A percentile compares a stretch with the other conserved stretches of the same genome.
phyloP scores from a whole-genome alignment of 139 green algal genomes.

The Picochlorum sp. region DNA sequence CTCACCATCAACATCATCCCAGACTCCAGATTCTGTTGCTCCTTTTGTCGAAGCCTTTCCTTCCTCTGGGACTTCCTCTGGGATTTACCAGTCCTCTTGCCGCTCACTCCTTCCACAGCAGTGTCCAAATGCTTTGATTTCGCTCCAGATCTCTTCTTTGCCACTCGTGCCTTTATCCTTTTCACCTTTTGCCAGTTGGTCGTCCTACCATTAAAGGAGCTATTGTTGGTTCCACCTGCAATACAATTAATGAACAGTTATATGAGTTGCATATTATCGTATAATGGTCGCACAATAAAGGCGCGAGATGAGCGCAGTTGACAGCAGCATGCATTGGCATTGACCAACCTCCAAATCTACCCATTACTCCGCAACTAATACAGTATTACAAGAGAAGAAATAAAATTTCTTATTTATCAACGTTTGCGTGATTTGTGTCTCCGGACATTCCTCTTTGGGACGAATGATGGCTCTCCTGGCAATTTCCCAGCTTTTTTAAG shows the following conservation, averaged over 20 bases:
- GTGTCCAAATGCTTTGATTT: neutral
- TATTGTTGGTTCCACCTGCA: conserved; percentile 14
- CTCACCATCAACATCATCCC: conserved; percentile 29
- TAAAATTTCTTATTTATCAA: conserved; percentile 7
- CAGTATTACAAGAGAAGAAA: too few species aligned
- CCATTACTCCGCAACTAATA: too few species aligned
- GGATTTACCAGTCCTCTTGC: conserved; percentile 22
- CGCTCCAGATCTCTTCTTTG: conserved; percentile 15
- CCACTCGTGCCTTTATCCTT: conserved; percentile 16
- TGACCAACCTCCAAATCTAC: too few species aligned
- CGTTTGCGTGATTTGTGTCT: conserved; percentile 28
- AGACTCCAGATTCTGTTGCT: conserved; percentile 33
- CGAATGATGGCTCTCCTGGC: neutral
- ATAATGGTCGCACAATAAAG: too few species aligned
- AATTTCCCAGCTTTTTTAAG: conserved; percentile 9
- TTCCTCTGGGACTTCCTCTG: conserved; percentile 16
- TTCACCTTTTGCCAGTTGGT: conserved; percentile 22
- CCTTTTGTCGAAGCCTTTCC: conserved; percentile 34
- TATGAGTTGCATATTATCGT: too few species aligned
- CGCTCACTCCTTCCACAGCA: conserved; percentile 14
- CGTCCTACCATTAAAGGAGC: conserved; percentile 16
- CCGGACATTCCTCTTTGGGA: conserved; percentile 43
- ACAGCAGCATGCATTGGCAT: too few species aligned
- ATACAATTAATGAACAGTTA: neutral
- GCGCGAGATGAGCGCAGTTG: too few species aligned